phyloP scores from a whole-genome alignment of 2,329 filamentous ascomycete species.

The Didymella segeticola region DNA sequence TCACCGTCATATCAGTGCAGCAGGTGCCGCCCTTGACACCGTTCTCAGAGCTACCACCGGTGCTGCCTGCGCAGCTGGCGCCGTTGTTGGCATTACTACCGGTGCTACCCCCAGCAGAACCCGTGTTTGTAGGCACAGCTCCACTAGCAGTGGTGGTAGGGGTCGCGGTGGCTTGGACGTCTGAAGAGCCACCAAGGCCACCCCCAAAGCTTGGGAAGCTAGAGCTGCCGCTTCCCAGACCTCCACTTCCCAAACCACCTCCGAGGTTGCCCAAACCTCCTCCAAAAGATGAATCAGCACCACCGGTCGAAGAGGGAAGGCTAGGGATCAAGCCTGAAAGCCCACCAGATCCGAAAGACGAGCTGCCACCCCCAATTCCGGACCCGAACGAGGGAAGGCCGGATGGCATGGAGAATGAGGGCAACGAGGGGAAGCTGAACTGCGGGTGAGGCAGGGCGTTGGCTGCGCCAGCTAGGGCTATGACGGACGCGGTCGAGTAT shows the following conservation, averaged over 20 bases:
- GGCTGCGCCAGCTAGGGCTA: conserved; percentile 30
- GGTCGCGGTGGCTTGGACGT: conserved; percentile 7
- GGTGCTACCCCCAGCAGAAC: conserved; percentile 6
- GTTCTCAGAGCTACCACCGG: conserved; percentile 45
- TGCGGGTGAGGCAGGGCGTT: conserved; percentile 33
- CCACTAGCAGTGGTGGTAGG: neutral
- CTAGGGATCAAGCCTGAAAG: neutral
- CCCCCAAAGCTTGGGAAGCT: neutral
- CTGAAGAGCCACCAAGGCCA: neutral
- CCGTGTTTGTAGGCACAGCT: conserved; percentile 7
- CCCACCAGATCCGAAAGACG: neutral
- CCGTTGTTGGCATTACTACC: conserved; percentile 20
- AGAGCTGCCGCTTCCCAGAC: neutral
- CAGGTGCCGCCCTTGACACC: conserved; percentile 48
- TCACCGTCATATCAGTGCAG: conserved; percentile 53
- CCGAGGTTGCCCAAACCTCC: neutral
- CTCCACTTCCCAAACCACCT: neutral
- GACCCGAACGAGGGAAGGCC: conserved; percentile 11
- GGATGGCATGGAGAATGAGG: conserved; percentile 20
- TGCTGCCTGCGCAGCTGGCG: conserved; percentile 28
- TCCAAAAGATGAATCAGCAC: neutral
- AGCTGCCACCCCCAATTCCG: conserved; percentile 2
- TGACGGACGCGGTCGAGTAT: conserved; percentile 24
- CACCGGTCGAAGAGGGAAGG: neutral
- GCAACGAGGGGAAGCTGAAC: conserved; percentile 21